Evolutionary conservation across 2,329 filamentous ascomycete species (phyloP).

Genomic region (Pseudogymnoascus sp.): DNA sequence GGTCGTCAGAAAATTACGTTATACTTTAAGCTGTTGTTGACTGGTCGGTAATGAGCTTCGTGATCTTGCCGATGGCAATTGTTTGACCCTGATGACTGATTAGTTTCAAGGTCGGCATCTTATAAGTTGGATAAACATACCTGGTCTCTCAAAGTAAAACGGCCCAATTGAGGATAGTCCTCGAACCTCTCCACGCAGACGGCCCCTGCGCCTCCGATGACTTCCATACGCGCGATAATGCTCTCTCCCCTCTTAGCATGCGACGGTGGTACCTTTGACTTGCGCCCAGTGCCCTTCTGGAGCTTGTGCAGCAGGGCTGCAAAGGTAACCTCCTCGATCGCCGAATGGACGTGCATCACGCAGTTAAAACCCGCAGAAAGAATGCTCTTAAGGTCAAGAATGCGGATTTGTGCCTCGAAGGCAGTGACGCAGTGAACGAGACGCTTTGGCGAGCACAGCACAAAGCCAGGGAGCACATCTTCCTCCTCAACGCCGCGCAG

Average conservation of each 20-base stretch:
- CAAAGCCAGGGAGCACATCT: conserved; percentile 90
- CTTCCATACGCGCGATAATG: conserved; percentile 86
- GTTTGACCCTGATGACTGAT: conserved; percentile 71
- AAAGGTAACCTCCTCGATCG: conserved; percentile 96
- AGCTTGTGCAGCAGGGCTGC: conserved; percentile 81
- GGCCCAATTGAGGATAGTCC: conserved; percentile 88
- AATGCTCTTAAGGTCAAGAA: conserved; percentile 91
- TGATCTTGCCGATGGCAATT: conserved; percentile 98
- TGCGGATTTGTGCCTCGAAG: conserved; percentile 95
- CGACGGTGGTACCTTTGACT: conserved; percentile 86
- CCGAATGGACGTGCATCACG: conserved; percentile 92
- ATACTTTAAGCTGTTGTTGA: neutral
- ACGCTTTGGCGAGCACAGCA: conserved; percentile 89
- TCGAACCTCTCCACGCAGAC: conserved; percentile 94
- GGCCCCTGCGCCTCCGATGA: conserved; percentile 74
- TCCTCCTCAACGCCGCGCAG: conserved; percentile 95
- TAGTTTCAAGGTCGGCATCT: conserved; percentile 11
- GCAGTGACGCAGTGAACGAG: conserved; percentile 81
- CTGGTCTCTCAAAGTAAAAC: conserved; percentile 84
- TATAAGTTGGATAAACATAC: conserved; percentile 38
- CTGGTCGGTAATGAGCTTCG: conserved; percentile 60
- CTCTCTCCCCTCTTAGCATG: conserved; percentile 76
- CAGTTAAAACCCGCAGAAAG: conserved; percentile 94
- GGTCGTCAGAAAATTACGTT: conserved; percentile 1
- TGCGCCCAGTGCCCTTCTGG: conserved; percentile 87